Conservation (phyloP, 495 filamentous ascomycete species). For the Pyronema domesticum region DNA sequence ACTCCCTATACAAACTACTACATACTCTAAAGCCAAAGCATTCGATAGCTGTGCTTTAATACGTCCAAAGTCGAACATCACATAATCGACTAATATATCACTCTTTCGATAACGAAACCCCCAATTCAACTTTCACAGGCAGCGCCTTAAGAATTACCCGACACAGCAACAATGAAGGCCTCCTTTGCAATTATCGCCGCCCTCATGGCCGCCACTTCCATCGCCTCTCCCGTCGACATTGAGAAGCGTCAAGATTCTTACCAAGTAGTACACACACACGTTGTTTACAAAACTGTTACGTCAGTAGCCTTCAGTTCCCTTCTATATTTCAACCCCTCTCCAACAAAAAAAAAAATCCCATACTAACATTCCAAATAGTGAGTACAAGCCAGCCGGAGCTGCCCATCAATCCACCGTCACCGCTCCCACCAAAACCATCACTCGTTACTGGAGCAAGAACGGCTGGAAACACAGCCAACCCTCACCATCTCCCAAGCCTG, state of each 20-base stretch:
- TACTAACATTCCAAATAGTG: no score
- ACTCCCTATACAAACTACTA: neutral
- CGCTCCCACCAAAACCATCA: no score
- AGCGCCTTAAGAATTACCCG: constrained; percentile 4
- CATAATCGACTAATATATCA: neutral
- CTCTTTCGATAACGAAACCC: constrained; percentile 5
- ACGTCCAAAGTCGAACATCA: neutral
- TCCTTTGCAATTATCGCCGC: constrained; percentile 8
- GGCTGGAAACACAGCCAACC: no score
- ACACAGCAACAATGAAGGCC: constrained; percentile 16
- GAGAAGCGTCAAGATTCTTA: constrained; percentile 8
- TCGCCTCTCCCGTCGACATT: constrained; percentile 13
- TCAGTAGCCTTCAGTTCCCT: constrained; percentile 7
- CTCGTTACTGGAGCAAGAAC: no score
- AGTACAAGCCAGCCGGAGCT: no score
- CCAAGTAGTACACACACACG: no score
- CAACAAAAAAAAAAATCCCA: no score
- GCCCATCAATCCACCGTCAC: no score
- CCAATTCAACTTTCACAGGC: constrained; percentile 1
- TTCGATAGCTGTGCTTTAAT: neutral
- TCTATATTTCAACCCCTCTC: neutral
- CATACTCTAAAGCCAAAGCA: neutral
- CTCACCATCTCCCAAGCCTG: no score
- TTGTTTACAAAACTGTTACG: constrained; percentile 9
- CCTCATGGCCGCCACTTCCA: constrained; percentile 4